Evolutionary conservation across 2,329 filamentous ascomycete genomes (phyloP).

Genomic region (Diaporthe vaccinii): DNA sequence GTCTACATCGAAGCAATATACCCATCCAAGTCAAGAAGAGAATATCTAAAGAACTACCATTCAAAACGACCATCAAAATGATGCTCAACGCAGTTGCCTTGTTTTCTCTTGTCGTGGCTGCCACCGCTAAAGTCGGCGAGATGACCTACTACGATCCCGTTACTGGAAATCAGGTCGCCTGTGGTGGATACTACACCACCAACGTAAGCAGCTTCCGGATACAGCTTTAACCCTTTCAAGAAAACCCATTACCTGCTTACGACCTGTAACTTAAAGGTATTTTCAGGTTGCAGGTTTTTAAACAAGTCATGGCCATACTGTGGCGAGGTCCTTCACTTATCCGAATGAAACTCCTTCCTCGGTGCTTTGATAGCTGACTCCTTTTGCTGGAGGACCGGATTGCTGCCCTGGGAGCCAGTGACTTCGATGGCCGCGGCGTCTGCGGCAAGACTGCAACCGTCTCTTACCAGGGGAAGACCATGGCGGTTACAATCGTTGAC

Average conservation of each 20-base stretch:
- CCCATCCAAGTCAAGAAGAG: background rate
- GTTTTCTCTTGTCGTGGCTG: background rate
- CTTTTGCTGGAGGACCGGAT: background rate
- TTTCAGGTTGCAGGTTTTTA: too few relatives aligned
- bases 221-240: too few relatives aligned
- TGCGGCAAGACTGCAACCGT: background rate
- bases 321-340: too few relatives aligned
- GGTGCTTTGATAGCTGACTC: too few relatives aligned
- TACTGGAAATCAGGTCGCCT: slow-evolving; percentile 7
- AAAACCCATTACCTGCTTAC: too few relatives aligned
- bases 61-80: background rate
- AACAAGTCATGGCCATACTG: too few relatives aligned
- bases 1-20: background rate
- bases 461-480: background rate
- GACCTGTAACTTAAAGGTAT: too few relatives aligned
- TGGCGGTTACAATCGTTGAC: background rate
- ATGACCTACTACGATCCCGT: background rate
- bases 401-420: background rate
- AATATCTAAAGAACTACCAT: background rate
- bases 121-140: background rate
- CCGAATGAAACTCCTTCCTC: too few relatives aligned
- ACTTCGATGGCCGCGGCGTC: background rate
- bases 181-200: background rate
- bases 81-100: background rate
- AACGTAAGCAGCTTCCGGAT: too few relatives aligned